Evolutionary conservation across 805 yeast genomes (phyloP).

Genomic region (Yarrowia sp.): DNA sequence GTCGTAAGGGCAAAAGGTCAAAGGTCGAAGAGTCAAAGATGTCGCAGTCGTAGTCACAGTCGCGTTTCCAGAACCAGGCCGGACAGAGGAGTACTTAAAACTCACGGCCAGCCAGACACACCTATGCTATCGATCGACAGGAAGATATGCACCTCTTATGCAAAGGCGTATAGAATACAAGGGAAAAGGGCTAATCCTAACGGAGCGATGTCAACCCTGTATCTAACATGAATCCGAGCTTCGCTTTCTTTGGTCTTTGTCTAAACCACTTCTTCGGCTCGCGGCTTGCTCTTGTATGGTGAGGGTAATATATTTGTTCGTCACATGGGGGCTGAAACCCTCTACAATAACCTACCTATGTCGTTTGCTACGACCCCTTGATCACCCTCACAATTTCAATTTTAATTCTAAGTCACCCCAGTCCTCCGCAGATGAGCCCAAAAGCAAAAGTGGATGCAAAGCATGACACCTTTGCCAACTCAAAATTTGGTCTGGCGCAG

Average conservation of each 20-base stretch:
- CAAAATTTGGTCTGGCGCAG: neutral
- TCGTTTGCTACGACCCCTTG: too few relatives aligned
- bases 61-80: neutral
- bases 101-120: neutral
- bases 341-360: too few relatives aligned
- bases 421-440: neutral
- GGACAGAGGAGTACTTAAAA: constrained; percentile 21
- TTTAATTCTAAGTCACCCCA: too few relatives aligned
- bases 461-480: neutral
- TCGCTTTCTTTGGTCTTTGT: neutral
- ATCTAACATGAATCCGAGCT: neutral
- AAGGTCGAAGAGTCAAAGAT: neutral
- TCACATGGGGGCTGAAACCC: too few relatives aligned
- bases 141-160: constrained; percentile 5
- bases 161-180: constrained; percentile 23
- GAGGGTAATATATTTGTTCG: too few relatives aligned
- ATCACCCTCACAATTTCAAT: too few relatives aligned
- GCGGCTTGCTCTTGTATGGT: neutral
- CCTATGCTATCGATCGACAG: constrained; percentile 19
- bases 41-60: too few relatives aligned
- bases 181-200: constrained; percentile 1
- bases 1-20: too few relatives aligned
- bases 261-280: neutral
- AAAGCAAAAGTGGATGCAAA: neutral
- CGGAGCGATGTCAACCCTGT: constrained; percentile 16